These are phyloP conservation scores for Wickerhamiella brachini DNA, from an alignment of 805 yeast species.

Conservation along the genomic window DNA sequence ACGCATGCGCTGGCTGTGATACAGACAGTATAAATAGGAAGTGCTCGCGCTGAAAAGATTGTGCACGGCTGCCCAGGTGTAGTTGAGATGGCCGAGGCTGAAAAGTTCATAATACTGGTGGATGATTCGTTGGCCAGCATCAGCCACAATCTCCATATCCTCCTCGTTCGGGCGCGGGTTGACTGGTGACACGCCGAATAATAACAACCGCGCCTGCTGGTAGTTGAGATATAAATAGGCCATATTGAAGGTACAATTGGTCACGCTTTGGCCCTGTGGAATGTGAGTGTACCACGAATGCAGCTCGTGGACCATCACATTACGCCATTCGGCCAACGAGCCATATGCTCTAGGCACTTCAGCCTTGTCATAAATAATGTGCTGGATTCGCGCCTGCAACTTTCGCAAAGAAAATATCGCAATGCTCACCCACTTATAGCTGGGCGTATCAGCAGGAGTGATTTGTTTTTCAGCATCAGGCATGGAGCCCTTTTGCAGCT, in stretches of 20 bases:
- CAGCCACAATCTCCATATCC: slow-evolving; percentile 44
- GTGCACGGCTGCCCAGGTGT: slow-evolving; percentile 89
- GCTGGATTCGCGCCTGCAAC: slow-evolving; percentile 66
- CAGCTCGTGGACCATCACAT: slow-evolving; percentile 35
- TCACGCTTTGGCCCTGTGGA: slow-evolving; percentile 42
- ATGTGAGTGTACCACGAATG: slow-evolving; percentile 48
- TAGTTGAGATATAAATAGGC: slow-evolving; percentile 64
- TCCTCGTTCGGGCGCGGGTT: slow-evolving; percentile 38
- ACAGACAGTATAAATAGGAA: slow-evolving; percentile 63
- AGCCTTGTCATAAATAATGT: slow-evolving; percentile 50
- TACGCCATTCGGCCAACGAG: slow-evolving; percentile 49
- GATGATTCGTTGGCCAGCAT: slow-evolving; percentile 55
- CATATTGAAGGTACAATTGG: slow-evolving; percentile 62
- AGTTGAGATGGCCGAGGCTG: slow-evolving; percentile 48
- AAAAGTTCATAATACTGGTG: slow-evolving; percentile 46
- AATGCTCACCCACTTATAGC: slow-evolving; percentile 55
- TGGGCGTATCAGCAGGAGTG: slow-evolving; percentile 26
- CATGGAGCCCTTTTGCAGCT: slow-evolving; percentile 19
- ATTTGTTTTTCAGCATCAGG: slow-evolving; percentile 6
- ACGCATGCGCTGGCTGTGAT: slow-evolving; percentile 47
- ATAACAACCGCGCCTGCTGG: slow-evolving; percentile 54
- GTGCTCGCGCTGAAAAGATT: slow-evolving; percentile 83
- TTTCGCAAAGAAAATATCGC: slow-evolving; percentile 56
- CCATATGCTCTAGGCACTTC: slow-evolving; percentile 54
- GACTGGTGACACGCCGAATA: slow-evolving; percentile 70